phyloP scores from a whole-genome alignment of 1,284 basidiomycete species.

The Cryptococcus floricola region DNA sequence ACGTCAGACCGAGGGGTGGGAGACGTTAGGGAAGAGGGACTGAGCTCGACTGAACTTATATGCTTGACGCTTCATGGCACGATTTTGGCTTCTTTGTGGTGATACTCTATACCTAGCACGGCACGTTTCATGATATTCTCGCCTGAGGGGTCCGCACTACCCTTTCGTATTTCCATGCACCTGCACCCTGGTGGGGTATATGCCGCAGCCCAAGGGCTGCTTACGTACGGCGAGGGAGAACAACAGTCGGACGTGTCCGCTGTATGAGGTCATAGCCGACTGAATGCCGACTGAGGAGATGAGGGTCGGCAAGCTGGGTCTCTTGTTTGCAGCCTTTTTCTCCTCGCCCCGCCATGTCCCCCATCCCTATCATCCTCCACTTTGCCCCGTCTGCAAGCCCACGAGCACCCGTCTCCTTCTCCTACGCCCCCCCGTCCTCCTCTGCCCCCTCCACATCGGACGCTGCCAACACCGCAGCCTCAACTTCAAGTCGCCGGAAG shows the following conservation, averaged over 20 bases:
- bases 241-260: background rate
- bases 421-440: background rate
- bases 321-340: background rate
- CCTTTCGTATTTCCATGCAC: too few relatives aligned
- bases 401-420: background rate
- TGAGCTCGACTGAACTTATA: too few relatives aligned
- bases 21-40: background rate
- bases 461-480: background rate
- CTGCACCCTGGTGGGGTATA: too few relatives aligned
- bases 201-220: background rate
- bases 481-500: background rate
- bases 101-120: too few relatives aligned
- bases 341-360: conserved; percentile 17
- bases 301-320: background rate
- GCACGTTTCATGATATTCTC: too few relatives aligned
- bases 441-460: background rate
- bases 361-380: conserved; percentile 23
- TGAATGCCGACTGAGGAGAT: background rate
- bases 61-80: too few relatives aligned
- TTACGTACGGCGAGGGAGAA: background rate
- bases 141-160: too few relatives aligned
- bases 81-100: background rate
- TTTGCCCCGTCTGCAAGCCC: background rate
- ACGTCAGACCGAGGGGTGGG: background rate
- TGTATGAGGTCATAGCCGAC: background rate